Evolutionary conservation across 2,329 filamentous ascomycete species (phyloP), one percentile per base, ranked within the genome.

Genomic region (Fusarium nodosum): DNA sequence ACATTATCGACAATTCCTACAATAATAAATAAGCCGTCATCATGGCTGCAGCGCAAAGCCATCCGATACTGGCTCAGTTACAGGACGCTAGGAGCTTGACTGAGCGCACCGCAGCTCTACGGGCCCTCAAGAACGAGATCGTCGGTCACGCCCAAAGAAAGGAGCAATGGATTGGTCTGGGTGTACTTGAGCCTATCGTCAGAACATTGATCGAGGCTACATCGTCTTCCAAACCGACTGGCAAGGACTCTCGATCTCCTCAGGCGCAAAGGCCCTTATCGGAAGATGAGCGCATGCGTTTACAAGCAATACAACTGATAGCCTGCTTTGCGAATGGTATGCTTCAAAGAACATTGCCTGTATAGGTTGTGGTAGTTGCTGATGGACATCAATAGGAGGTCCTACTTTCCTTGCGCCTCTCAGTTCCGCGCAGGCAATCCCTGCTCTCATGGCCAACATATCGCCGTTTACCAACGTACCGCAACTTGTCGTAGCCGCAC

Each of bases 121-220:
- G 90, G 69, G 84, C 85, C 42, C 82, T 99, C 31, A 98, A 97
- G 83, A 96, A 97, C 79, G 92, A 96, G 68, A 87, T 97, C 48
- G 89, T 97, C 64, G 96, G 96, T 26, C 93, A 98, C 79, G 86
- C 91, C 34, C 90, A 95, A 78, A 90, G 91, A 78, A 99, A 99
- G 80, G 91, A 95, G 79, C 81, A 88, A 59, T 94, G 91, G 84
- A 85, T 97, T 41, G 84, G 84, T 60, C 82, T 88, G 56, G 94
- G 94, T 20, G 84, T 93, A 30, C 80, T 96, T 47, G 85, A 88
- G 55, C 85, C 87, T 34, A 82, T 85, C 57, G 84, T 84, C 75
- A 81, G 77, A 72, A 83, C 82, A 66, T 82, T 86, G 77, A 78
- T 78, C 48, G 70, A 77, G 16, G 75, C 74, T 52, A 75, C 74